Percentiles rank a stretch among this genome's conserved stretches.
These are phyloP conservation scores for Salvia miltiorrhiza DNA, from an alignment of 257 asterid species.

Conservation along the genomic window DNA sequence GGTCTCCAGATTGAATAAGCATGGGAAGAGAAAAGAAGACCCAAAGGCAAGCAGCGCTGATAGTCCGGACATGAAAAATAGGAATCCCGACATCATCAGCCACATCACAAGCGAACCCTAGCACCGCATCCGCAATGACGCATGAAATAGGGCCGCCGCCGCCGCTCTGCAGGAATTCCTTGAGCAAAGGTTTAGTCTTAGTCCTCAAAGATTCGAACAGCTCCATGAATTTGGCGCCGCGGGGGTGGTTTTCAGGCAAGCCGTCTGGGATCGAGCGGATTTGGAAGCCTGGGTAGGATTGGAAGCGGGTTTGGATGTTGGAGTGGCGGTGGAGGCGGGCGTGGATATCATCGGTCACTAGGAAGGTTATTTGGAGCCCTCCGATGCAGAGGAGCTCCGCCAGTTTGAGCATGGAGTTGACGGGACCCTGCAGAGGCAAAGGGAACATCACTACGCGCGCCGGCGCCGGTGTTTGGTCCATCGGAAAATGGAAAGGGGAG, in stretches of 20 bases:
- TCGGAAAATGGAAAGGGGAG: background rate
- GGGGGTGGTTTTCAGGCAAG: constrained; percentile 45
- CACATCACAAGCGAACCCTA: constrained; percentile 46
- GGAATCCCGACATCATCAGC: constrained; percentile 46
- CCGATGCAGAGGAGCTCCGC: constrained; percentile 56
- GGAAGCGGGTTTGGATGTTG: constrained; percentile 38
- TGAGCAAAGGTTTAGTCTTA: constrained; percentile 38
- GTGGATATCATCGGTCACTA: constrained; percentile 45
- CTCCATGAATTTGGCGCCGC: constrained; percentile 41
- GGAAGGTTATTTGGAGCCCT: constrained; percentile 44
- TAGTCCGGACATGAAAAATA: constrained; percentile 36
- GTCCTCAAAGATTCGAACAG: constrained; percentile 43
- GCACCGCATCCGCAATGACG: constrained; percentile 40
- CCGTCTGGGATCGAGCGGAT: constrained; percentile 55
- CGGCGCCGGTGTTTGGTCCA: constrained; percentile 12
- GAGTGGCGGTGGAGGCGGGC: constrained; percentile 43
- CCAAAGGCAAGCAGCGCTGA: constrained; percentile 54
- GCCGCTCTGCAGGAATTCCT: constrained; percentile 32
- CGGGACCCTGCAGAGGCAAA: constrained; percentile 66
- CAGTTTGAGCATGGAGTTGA: constrained; percentile 61
- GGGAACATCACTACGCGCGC: constrained; percentile 64
- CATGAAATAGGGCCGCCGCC: constrained; percentile 24
- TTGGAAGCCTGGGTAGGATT: constrained; percentile 35
- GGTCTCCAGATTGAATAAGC: constrained; percentile 37
- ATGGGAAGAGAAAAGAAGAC: constrained; percentile 34